Percentiles rank a stretch among this genome's conserved stretches.
Evolutionary conservation across 768 basidiomycete species (phyloP).

Genomic region (Obba rivulosa): DNA sequence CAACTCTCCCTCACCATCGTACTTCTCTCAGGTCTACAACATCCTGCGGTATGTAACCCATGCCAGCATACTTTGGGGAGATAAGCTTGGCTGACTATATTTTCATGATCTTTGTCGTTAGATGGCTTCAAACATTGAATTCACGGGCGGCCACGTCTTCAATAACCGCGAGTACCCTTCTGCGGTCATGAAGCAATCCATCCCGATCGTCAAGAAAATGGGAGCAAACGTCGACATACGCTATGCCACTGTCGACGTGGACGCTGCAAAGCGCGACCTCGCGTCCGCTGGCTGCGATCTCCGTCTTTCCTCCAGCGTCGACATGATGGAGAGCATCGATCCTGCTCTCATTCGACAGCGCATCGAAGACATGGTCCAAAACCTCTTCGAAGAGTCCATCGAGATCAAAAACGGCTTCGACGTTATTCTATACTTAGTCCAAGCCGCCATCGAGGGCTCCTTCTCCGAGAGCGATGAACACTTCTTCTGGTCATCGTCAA

Average conservation of each 20-base stretch:
- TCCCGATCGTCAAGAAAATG: not conserved
- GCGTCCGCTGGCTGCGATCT: not conserved
- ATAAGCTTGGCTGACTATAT: no score
- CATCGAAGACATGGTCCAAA: not conserved
- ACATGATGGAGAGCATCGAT: not conserved
- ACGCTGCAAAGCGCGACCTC: not conserved
- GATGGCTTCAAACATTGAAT: not conserved
- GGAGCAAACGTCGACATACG: not conserved
- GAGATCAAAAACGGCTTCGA: not conserved
- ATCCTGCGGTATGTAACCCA: no score
- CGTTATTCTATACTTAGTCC: not conserved
- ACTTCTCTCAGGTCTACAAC: no score
- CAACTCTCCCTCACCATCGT: no score
- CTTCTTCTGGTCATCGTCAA: not conserved
- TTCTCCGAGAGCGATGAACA: not conserved
- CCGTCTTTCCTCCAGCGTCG: not conserved
- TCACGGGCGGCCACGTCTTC: not conserved
- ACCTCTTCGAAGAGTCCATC: not conserved
- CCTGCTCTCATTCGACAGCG: not conserved
- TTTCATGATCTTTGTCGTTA: no score
- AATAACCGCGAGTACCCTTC: not conserved
- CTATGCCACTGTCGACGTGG: not conserved
- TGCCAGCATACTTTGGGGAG: no score
- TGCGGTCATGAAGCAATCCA: not conserved
- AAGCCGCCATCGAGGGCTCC: not conserved